Evolutionary conservation across 176 grass and related monocot genomes (phyloP), one percentile per base, ranked within the genome.

Genomic region (Alopecurus myosuroides): DNA sequence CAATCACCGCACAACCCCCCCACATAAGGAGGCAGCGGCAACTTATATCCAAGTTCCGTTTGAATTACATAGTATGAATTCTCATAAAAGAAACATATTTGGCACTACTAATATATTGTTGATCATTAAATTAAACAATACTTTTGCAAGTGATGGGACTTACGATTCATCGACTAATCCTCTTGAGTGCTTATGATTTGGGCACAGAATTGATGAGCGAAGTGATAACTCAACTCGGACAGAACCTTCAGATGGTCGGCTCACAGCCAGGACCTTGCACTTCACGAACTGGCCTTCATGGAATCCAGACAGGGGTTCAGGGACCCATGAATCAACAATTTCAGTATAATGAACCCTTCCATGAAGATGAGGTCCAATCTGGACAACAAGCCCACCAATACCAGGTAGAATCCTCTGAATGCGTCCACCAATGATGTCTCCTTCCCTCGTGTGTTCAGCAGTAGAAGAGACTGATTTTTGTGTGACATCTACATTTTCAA

Each of bases 271-370:
- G 42, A 95, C 90, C 89, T 86, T 98, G 79, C 93, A 92, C 81
- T 98, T 98, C 73, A 98, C 96, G 87, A 98, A 98, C 52, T 98
- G 93, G 0, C 96, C 93, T 80, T 98, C 96, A 29, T 81, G 85
- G 81, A 92, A 95, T 77, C 86, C 81, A 86, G 85, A 79, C 37
- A 94, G 40, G 51, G 93, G 96, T 86, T 94, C 78, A 33, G 82
- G 74, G 73, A 94, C 83, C 96, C 91, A 98, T 6, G 84, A 87
- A 77, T 95, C 93, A 18, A 90, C 75, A 84, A 98, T 88, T 86
- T 98, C 96, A 67, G 93, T 95, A 86, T 98, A 95, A 89, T 98
- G 93, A 84, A 89, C 96, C 84, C 89, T 95, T 79, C 96, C 96
- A 87, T 89, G 90, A 62, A 98, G 86, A 90, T 95, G 91, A 77